phyloP scores from a whole-genome alignment of 208 protist species.

The Herpetomonas samuelpessoai region DNA sequence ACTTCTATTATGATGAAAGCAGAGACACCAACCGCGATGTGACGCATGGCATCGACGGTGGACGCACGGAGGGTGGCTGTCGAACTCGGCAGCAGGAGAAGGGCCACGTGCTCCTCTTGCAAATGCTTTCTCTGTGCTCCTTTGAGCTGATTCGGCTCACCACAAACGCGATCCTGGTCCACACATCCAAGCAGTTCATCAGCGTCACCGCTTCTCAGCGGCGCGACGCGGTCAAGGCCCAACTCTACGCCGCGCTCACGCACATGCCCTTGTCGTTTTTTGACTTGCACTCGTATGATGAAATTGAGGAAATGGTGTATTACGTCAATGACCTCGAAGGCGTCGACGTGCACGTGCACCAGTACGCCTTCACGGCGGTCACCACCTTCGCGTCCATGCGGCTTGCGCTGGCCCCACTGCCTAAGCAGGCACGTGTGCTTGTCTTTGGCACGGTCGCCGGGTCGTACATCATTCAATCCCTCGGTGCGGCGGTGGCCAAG shows the following conservation, averaged over 20 bases:
- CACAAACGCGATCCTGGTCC: conserved; percentile 36
- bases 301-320: conserved; percentile 72
- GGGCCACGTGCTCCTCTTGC: conserved; percentile 2
- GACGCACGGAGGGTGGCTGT: too few species aligned
- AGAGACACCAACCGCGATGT: too few species aligned
- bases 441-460: conserved; percentile 20
- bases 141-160: conserved; percentile 53
- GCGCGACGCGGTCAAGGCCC: conserved; percentile 43
- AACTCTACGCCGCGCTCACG: conserved; percentile 64
- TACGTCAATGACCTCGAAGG: conserved; percentile 83
- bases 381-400: conserved; percentile 22
- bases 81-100: too few species aligned
- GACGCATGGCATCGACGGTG: too few species aligned
- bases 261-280: conserved; percentile 62
- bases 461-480: conserved; percentile 18
- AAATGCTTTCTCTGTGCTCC: conserved; percentile 30
- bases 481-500: conserved; percentile 14
- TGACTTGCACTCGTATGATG: conserved; percentile 49
- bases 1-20: conserved; percentile 26
- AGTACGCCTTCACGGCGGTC: conserved; percentile 31
- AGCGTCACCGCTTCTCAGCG: conserved; percentile 32
- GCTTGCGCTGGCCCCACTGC: conserved; percentile 27
- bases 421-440: conserved; percentile 18
- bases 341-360: conserved; percentile 74
- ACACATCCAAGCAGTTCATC: conserved; percentile 44